Evolutionary conservation across 352 stramenopile genomes (phyloP).

Genomic region (Pythium pyrilobum): DNA sequence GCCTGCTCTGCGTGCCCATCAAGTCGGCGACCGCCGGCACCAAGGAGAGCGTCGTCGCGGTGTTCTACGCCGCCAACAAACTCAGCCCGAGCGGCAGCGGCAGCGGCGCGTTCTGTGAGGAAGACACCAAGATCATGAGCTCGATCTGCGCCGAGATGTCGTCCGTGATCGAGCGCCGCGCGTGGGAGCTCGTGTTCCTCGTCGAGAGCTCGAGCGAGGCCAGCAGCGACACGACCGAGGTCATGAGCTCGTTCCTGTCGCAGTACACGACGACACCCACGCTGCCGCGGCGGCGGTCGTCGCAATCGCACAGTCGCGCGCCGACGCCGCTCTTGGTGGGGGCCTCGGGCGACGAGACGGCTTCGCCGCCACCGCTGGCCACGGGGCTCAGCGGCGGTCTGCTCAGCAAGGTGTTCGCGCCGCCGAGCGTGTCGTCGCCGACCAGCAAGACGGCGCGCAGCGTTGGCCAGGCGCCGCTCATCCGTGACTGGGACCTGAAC

Average conservation of each 20-base stretch:
- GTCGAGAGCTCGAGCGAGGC: slow-evolving; percentile 34
- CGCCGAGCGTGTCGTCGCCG: too few species aligned
- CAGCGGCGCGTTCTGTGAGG: slow-evolving; percentile 39
- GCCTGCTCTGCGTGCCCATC: slow-evolving; percentile 69
- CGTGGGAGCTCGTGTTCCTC: slow-evolving; percentile 74
- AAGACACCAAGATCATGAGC: slow-evolving; percentile 64
- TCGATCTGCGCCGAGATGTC: slow-evolving; percentile 61
- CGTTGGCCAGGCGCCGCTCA: slow-evolving; percentile 1
- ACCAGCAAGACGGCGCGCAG: neutral
- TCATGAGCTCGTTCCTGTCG: slow-evolving; percentile 66
- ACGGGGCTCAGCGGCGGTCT: slow-evolving; percentile 1
- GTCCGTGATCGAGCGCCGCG: slow-evolving; percentile 54
- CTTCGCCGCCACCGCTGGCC: neutral
- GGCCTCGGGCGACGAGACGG: neutral
- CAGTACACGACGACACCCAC: slow-evolving; percentile 65
- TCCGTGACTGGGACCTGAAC: slow-evolving; percentile 51
- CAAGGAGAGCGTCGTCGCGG: slow-evolving; percentile 47
- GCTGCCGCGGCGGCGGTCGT: slow-evolving; percentile 21
- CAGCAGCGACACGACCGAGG: slow-evolving; percentile 34
- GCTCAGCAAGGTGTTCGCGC: slow-evolving; percentile 17
- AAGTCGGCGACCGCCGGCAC: slow-evolving; percentile 18
- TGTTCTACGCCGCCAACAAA: slow-evolving; percentile 85
- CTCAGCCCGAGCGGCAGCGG: slow-evolving; percentile 17
- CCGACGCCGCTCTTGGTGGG: slow-evolving; percentile 8
- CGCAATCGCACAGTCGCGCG: slow-evolving; percentile 16